These are phyloP conservation scores for Xylaria longipes DNA, from an alignment of 495 filamentous ascomycete genomes.

Conservation along the genomic window DNA sequence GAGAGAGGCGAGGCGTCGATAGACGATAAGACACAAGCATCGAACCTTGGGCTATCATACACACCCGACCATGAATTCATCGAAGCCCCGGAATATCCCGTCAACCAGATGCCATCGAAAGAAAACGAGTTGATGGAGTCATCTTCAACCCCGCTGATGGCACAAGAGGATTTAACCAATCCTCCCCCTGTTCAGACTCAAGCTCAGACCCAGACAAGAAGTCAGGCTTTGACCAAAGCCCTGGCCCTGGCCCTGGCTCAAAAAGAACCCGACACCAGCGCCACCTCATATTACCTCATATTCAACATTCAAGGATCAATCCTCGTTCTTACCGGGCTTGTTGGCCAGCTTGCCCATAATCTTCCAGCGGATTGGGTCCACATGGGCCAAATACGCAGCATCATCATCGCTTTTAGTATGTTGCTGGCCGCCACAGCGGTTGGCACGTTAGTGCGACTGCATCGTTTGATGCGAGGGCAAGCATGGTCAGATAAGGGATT, in stretches of 20 bases:
- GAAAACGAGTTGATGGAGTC: neutral
- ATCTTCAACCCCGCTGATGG: neutral
- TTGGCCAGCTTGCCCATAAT: neutral
- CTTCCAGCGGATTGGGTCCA: neutral
- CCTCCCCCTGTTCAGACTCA: too few relatives aligned
- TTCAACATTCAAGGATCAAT: neutral
- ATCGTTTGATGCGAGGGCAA: neutral
- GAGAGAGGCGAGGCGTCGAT: neutral
- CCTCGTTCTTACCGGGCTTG: neutral
- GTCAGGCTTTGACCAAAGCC: neutral
- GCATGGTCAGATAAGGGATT: neutral
- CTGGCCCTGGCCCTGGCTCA: neutral
- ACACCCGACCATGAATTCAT: neutral
- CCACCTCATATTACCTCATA: neutral
- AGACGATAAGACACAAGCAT: neutral
- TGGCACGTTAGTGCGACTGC: neutral
- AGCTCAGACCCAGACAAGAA: neutral
- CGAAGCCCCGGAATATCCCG: neutral
- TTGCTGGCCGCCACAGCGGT: neutral
- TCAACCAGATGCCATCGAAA: too few relatives aligned
- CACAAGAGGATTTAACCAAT: neutral
- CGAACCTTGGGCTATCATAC: too few relatives aligned
- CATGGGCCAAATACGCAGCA: neutral
- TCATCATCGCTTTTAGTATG: neutral
- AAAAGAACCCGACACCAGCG: neutral